Evolutionary conservation across 805 yeast genomes (phyloP), one percentile per base, ranked within the genome.

Genomic region (Pichia cephalocereana): DNA sequence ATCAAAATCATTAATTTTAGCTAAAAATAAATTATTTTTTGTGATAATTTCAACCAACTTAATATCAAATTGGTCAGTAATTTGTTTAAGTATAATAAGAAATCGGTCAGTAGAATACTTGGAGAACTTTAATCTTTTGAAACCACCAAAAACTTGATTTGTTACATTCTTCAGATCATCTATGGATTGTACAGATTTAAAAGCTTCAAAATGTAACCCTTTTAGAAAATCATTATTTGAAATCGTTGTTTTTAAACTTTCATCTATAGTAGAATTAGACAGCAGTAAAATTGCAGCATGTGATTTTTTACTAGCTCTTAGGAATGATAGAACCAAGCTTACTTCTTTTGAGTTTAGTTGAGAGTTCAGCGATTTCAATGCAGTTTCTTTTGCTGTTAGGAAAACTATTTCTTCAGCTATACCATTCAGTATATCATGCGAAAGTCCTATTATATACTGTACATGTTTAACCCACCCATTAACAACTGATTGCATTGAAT

Each of bases 281-380:
- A 76, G 67, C 56, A 86, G 83, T 36, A 83, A 74, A n/a, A 79
- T 76, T 0, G 90, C 82, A 1, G 87, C 82, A 60, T 86, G 95
- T 58, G 82, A 86, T 53, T 97, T 70, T 55, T 86, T 89, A 3
- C 89, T 88, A 15, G 73, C 67, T 50, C 77, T 76, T 47, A 90
- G 68, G 0, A 85, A 67, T 1, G 75, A 77, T 14, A 88, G 63
- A 0, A 93, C 79, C 9, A 75, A 61, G 19, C 64, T 66, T 1
- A 87, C 76, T 36, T 77, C 81, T 0, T 72, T 70, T 1, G 77
- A 68, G 4, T 70, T 62, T 1, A 86, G 63, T 58, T 88, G 96
- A 1, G 70, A 68, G 46, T 77, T 75, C 0, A 86, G 70, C 1
- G 79, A 67, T 3, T 55, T 49, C 40, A 90, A 67, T 0, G 86